Base-by-base conservation (phyloP, 139 green algal species). In the Closterium sp. region DNA sequence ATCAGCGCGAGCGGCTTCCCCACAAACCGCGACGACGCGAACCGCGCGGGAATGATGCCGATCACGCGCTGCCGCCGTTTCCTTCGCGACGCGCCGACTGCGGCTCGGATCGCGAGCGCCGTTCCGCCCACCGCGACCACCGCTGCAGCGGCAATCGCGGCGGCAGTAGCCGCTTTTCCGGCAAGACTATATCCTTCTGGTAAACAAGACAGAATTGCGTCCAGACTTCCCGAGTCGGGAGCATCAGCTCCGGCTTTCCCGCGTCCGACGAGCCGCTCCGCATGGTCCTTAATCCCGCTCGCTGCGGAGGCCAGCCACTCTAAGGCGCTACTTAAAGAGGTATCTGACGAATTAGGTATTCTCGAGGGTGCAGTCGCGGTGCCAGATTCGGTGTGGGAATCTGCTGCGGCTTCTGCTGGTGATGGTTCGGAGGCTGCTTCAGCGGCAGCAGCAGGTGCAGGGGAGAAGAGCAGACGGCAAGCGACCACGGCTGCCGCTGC, bases 1-100 rank as follows among this genome's bases (percentile, higher is more conserved):
- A 97, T 96, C 43, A 91, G 86, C 12, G 94, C 93, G 83, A 97
- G 91, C 21, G 96, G 96, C 89, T 97, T 97, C 64, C 96, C 96
- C 28, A 95, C 94, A 89, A 97, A 97, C 28, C 96, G 93, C 16
- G 87, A 91, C 7, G 95, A 97, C 33, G 93, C 34, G 89, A 96
- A 97, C 5, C 96, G 93, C 1, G 96, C 96, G 1, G 96, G 96
- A 16, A 96, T 96, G 32, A 96, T 93, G n/a, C 94, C 95, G 8
- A 96, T 31, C 34, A 95, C 91, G 30, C 91, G 55, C 16, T 19
- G 55, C 55, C 55, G 55, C 55, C 55, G 55, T 76, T 76, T 87
- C 16, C 12, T 76, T 76, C 55, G 55, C 12, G 55, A 76, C 55
- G 55, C 55, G 55, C 55, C 55, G 23, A 76, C 12, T 2, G 55